phyloP scores from a whole-genome alignment of 345 rosid species.

The Raphanus raphanistrum region DNA sequence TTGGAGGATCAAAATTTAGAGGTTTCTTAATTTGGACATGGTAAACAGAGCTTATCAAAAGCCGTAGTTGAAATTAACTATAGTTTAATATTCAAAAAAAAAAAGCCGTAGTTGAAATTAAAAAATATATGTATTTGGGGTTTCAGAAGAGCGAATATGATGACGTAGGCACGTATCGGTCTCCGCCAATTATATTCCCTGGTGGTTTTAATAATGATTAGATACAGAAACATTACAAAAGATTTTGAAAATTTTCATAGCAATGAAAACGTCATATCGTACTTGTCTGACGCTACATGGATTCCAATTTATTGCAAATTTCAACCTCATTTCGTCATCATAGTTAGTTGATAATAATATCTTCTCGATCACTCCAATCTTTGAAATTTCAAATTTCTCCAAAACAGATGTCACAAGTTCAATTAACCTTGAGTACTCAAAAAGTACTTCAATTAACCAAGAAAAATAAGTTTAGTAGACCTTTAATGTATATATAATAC shows the following conservation, averaged over 20 bases:
- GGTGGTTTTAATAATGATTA: conserved; percentile 32
- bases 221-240: conserved; percentile 27
- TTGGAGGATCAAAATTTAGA: no score
- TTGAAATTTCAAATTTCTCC: conserved; percentile 37
- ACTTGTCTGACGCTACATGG: conserved; percentile 39
- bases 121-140: not conserved
- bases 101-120: conserved; percentile 24
- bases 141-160: conserved; percentile 39
- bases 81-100: no score
- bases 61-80: conserved; percentile 7
- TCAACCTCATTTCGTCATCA: conserved; percentile 40
- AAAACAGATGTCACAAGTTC: not conserved
- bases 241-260: conserved; percentile 19
- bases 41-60: conserved; percentile 26
- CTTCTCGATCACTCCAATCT: conserved; percentile 30
- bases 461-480: not conserved
- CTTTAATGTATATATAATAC: not conserved
- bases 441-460: not conserved
- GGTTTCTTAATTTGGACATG: not conserved
- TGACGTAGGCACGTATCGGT: conserved; percentile 39
- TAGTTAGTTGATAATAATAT: conserved; percentile 15
- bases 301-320: conserved; percentile 36
- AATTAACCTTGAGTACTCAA: not conserved
- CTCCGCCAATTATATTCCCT: conserved; percentile 31
- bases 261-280: conserved; percentile 35